Percentiles rank a stretch among this genome's conserved stretches.
Evolutionary conservation across 116 monocot species (phyloP).

Genomic region (Trichopus zeylanicus): DNA sequence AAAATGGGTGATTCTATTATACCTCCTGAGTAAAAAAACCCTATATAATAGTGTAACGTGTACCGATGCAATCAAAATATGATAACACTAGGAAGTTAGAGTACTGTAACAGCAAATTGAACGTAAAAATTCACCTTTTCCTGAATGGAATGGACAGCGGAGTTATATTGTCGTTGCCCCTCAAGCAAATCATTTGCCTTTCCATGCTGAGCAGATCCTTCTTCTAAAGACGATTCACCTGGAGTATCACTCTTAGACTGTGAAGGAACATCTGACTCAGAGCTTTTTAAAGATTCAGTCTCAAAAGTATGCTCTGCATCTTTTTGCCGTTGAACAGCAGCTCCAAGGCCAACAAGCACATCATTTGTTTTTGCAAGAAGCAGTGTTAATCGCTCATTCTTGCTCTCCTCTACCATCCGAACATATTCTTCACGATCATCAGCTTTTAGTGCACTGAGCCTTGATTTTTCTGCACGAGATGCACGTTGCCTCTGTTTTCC

Average conservation of each 20-base stretch:
- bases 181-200: conserved; percentile 82
- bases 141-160: conserved; percentile 92
- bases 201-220: conserved; percentile 21
- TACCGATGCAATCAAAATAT: too few relatives aligned
- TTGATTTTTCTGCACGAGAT: conserved; percentile 73
- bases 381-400: conserved; percentile 90
- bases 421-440: conserved; percentile 98
- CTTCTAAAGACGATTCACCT: conserved; percentile 31
- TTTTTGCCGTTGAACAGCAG: conserved; percentile 94
- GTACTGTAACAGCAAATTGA: too few relatives aligned
- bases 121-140: conserved; percentile 59
- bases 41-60: too few relatives aligned
- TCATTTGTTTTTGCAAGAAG: conserved; percentile 98
- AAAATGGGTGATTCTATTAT: too few relatives aligned
- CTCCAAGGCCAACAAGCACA: conserved; percentile 87
- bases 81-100: too few relatives aligned
- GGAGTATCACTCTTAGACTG: conserved; percentile 30
- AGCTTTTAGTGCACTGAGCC: conserved; percentile 78
- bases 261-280: conserved; percentile 37
- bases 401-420: conserved; percentile 98
- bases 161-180: conserved; percentile 90
- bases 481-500: conserved; percentile 88
- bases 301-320: conserved; percentile 68
- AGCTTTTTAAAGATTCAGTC: conserved; percentile 26
- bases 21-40: too few relatives aligned